These are phyloP conservation scores for Geotrichum citri-aurantii DNA, from an alignment of 1,139 yeast genomes.

Conservation along the genomic window DNA sequence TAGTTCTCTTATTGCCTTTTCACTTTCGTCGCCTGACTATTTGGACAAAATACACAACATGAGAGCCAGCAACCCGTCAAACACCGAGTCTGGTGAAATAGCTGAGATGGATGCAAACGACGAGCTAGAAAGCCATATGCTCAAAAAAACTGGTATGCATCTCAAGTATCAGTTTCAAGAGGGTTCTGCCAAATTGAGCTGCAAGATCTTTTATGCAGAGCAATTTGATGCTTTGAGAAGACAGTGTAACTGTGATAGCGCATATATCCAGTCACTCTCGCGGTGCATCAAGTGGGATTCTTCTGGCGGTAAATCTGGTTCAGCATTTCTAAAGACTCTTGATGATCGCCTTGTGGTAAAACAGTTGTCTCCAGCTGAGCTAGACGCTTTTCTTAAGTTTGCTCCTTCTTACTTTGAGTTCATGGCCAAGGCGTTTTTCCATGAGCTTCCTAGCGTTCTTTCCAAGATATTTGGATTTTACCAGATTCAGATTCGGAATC, in stretches of 20 bases:
- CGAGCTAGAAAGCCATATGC: conserved; percentile 59
- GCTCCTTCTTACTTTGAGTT: conserved; percentile 97
- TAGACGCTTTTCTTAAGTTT: conserved; percentile 89
- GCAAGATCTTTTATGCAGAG: conserved; percentile 92
- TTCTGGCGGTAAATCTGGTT: conserved; percentile 94
- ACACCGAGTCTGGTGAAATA: conserved; percentile 21
- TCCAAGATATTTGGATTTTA: conserved; percentile 95
- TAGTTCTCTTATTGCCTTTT: conserved; percentile 87
- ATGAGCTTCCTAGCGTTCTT: conserved; percentile 86
- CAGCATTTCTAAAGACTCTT: conserved; percentile 79
- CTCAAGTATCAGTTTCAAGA: conserved; percentile 74
- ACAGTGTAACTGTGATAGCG: conserved; percentile 72
- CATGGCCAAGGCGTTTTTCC: conserved; percentile 91
- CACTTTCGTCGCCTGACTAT: conserved; percentile 81
- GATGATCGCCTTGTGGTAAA: conserved; percentile 88
- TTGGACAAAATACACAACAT: conserved; percentile 52
- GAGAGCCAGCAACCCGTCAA: conserved; percentile 29
- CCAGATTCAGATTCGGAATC: conserved; percentile 81
- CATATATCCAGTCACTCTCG: conserved; percentile 81
- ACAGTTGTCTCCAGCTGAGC: conserved; percentile 79
- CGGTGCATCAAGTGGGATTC: conserved; percentile 95
- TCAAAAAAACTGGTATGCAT: conserved; percentile 81
- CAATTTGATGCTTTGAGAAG: conserved; percentile 92
- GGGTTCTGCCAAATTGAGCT: conserved; percentile 74
- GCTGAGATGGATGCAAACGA: conserved; percentile 15